A percentile compares a stretch with the other conserved stretches of the same genome.
These are phyloP conservation scores for Ilyonectria robusta DNA, from an alignment of 2,329 filamentous ascomycete genomes.

Conservation along the genomic window DNA sequence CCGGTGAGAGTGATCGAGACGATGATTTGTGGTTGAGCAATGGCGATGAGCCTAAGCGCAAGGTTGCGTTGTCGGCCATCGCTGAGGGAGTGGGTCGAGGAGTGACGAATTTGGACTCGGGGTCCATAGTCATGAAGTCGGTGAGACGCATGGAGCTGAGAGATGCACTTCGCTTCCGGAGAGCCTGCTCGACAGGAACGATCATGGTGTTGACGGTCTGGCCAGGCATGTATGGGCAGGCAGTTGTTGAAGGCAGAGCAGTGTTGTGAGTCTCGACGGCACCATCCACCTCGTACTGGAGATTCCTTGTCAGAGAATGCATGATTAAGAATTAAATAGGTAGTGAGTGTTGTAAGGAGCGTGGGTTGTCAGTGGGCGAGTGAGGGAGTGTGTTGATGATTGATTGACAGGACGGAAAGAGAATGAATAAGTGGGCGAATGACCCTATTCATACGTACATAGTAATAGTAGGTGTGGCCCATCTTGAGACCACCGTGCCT, in stretches of 20 bases:
- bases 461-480: constrained; percentile 96
- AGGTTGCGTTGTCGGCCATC: constrained; percentile 35
- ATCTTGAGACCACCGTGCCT: constrained; percentile 88
- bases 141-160: constrained; percentile 70
- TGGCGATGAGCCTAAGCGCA: constrained; percentile 51
- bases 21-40: constrained; percentile 56
- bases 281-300: constrained; percentile 86
- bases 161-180: constrained; percentile 75
- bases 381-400: constrained; percentile 19
- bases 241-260: constrained; percentile 79
- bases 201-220: constrained; percentile 89
- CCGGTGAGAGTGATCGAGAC: constrained; percentile 63
- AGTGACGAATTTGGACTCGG: constrained; percentile 80
- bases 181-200: constrained; percentile 78
- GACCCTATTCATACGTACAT: constrained; percentile 70
- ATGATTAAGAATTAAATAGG: constrained; percentile 24
- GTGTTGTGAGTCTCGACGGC: constrained; percentile 83
- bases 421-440: constrained; percentile 24
- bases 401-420: constrained; percentile 14
- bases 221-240: constrained; percentile 89
- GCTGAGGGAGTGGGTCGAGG: constrained; percentile 70
- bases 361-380: constrained; percentile 9
- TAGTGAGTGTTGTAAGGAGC: constrained; percentile 9
- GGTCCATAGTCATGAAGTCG: constrained; percentile 82
- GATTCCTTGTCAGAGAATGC: constrained; percentile 41